A percentile compares a stretch with the other conserved stretches of the same genome.
Evolutionary conservation across 1,139 yeast genomes (phyloP).

Genomic region (Blastobotrys raffinosifermentans): DNA sequence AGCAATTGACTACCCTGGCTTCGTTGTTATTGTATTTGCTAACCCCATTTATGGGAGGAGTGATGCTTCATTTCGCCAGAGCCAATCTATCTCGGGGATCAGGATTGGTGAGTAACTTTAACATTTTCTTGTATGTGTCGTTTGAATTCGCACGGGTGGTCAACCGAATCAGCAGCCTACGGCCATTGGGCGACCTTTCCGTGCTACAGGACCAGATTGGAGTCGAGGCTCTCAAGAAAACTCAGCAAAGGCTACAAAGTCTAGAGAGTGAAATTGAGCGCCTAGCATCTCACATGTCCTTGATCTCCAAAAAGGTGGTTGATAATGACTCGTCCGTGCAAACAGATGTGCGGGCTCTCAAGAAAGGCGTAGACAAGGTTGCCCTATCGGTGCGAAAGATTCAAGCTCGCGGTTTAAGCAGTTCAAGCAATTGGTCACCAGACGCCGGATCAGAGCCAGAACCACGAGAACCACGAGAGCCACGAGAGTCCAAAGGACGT

Average conservation of each 20-base stretch:
- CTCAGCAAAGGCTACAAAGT: neutral
- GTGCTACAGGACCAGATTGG: constrained; percentile 5
- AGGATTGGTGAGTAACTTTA: constrained; percentile 20
- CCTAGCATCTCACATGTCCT: constrained; percentile 5
- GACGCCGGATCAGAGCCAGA: too few relatives aligned
- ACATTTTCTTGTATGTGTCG: constrained; percentile 22
- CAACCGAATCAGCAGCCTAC: constrained; percentile 12
- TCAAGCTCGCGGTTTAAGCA: too few relatives aligned
- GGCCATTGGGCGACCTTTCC: constrained; percentile 1
- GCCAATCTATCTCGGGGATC: constrained; percentile 21
- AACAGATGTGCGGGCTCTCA: constrained; percentile 14
- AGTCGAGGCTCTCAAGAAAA: constrained; percentile 1
- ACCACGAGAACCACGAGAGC: too few relatives aligned
- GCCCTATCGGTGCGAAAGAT: constrained; percentile 8
- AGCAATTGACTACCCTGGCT: constrained; percentile 6
- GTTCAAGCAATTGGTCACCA: too few relatives aligned
- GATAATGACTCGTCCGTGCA: constrained; percentile 13
- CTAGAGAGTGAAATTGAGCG: constrained; percentile 8
- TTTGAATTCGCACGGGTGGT: constrained; percentile 21
- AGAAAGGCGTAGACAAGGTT: constrained; percentile 17
- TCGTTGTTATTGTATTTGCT: constrained; percentile 17
- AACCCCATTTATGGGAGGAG: constrained; percentile 23
- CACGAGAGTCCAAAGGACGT: too few relatives aligned
- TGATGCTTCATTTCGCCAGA: constrained; percentile 17
- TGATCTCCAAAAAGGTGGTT: constrained; percentile 9